Percentiles rank a stretch among this genome's conserved stretches.
phyloP scores from a whole-genome alignment of 345 rosid species.

The Turritis glabra region DNA sequence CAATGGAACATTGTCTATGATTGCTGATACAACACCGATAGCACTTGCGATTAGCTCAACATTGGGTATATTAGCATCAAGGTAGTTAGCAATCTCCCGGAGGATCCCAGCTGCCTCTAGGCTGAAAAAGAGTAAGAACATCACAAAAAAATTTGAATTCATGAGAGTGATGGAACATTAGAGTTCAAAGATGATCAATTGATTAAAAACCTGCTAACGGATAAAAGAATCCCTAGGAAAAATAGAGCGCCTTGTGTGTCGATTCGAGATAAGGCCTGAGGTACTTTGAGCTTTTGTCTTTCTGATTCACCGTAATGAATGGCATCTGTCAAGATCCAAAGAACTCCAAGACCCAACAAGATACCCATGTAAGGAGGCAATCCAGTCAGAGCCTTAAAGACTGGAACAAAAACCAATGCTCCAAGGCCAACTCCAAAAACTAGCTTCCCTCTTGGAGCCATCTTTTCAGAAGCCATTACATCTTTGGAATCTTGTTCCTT shows the following conservation, averaged over 20 bases:
- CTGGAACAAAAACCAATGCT: slow-evolving; percentile 87
- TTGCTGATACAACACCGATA: slow-evolving; percentile 80
- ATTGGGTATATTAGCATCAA: slow-evolving; percentile 76
- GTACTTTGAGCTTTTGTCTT: slow-evolving; percentile 86
- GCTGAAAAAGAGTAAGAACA: slow-evolving; percentile 40
- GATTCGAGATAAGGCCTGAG: slow-evolving; percentile 89
- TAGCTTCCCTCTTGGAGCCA: slow-evolving; percentile 93
- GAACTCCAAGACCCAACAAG: slow-evolving; percentile 93
- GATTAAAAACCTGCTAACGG: slow-evolving; percentile 73
- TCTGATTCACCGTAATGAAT: slow-evolving; percentile 95
- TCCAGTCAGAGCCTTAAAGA: slow-evolving; percentile 90
- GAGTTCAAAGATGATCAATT: slow-evolving; percentile 16
- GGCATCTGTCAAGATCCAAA: slow-evolving; percentile 95
- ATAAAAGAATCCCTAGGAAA: slow-evolving; percentile 92
- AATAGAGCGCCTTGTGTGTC: slow-evolving; percentile 94
- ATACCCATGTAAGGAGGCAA: slow-evolving; percentile 97
- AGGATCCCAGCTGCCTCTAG: slow-evolving; percentile 95
- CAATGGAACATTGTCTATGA: slow-evolving; percentile 88
- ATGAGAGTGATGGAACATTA: background rate
- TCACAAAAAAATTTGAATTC: background rate
- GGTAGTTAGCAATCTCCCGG: slow-evolving; percentile 87
- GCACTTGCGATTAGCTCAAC: slow-evolving; percentile 80
- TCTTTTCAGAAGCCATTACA: slow-evolving; percentile 79
- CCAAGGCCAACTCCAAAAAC: slow-evolving; percentile 87
- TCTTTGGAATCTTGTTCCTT: slow-evolving; percentile 62